These are phyloP conservation scores for Raffaelea albimanens DNA, from an alignment of 2,329 filamentous ascomycete genomes.

Conservation along the genomic window DNA sequence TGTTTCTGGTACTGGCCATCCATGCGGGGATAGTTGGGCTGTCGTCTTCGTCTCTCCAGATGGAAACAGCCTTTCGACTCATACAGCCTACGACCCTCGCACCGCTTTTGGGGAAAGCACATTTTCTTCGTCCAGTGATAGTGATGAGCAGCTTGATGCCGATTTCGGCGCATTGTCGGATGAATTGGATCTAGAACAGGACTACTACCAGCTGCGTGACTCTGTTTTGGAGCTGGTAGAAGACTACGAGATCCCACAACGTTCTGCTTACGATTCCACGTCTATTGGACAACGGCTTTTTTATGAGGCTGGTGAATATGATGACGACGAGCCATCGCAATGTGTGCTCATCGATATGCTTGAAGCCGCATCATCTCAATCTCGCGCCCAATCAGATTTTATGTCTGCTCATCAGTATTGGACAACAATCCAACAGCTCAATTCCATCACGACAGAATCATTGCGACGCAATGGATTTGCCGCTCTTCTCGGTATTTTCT, in stretches of 20 bases:
- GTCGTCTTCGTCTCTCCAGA: conserved; percentile 70
- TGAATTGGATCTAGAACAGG: conserved; percentile 65
- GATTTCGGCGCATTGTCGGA: too few relatives aligned
- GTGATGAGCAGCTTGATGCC: conserved; percentile 47
- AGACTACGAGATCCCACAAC: conserved; percentile 66
- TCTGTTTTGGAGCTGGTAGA: conserved; percentile 73
- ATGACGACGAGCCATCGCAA: conserved; percentile 35
- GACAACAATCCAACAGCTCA: conserved; percentile 69
- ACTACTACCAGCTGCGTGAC: conserved; percentile 72
- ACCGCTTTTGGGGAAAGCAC: conserved; percentile 46
- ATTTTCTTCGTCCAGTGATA: conserved; percentile 49
- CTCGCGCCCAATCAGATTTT: conserved; percentile 71
- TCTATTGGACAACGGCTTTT: too few relatives aligned
- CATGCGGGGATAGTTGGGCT: conserved; percentile 75
- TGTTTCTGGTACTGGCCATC: conserved; percentile 61
- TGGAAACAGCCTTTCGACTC: conserved; percentile 58
- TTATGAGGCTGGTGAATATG: too few relatives aligned
- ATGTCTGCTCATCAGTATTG: conserved; percentile 78
- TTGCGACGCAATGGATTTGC: conserved; percentile 61
- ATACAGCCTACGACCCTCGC: conserved; percentile 17
- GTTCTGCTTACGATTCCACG: too few relatives aligned
- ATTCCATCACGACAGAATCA: conserved; percentile 49
- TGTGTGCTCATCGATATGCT: conserved; percentile 56
- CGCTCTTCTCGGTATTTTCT: conserved; percentile 64
- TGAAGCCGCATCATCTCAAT: conserved; percentile 65